Conservation (phyloP, 345 rosid species). For the Pistacia vera region DNA sequence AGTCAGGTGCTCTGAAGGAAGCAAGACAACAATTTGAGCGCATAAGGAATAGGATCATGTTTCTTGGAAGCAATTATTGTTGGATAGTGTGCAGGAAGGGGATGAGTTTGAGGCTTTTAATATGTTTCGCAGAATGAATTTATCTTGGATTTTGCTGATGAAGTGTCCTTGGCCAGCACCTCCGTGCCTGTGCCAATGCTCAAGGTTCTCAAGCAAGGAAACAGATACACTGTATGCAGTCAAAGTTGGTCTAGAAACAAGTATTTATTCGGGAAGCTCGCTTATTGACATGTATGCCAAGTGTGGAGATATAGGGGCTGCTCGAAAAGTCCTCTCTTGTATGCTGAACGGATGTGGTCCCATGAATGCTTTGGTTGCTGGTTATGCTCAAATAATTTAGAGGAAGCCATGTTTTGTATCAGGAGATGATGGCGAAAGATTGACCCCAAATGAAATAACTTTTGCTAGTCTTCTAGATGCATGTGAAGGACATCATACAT, state of each 20-base stretch:
- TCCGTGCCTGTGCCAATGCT: conserved; percentile 80
- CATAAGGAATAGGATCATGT: conserved; percentile 55
- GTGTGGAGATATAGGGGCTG: conserved; percentile 54
- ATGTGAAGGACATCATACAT: conserved; percentile 54
- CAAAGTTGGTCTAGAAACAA: conserved; percentile 67
- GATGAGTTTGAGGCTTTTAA: conserved; percentile 67
- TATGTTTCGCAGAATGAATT: conserved; percentile 67
- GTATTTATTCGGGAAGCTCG: conserved; percentile 83
- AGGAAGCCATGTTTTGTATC: conserved; percentile 56
- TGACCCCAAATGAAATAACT: conserved; percentile 72
- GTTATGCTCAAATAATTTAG: conserved; percentile 59
- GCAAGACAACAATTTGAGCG: conserved; percentile 75
- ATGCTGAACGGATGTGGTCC: conserved; percentile 68
- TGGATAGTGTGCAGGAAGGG: conserved; percentile 81
- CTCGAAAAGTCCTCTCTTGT: conserved; percentile 45
- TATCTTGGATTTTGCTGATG: conserved; percentile 54
- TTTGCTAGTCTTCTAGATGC: conserved; percentile 82
- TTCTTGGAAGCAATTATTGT: conserved; percentile 95
- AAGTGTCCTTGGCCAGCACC: conserved; percentile 74
- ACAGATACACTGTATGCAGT: conserved; percentile 70
- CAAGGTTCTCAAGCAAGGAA: conserved; percentile 54
- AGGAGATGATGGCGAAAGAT: conserved; percentile 60
- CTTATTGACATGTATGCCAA: conserved; percentile 90
- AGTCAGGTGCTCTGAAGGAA: conserved; percentile 67
- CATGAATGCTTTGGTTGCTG: conserved; percentile 84